phyloP scores from a whole-genome alignment of 2,329 filamentous ascomycete species.

The Trichoderma sp. region DNA sequence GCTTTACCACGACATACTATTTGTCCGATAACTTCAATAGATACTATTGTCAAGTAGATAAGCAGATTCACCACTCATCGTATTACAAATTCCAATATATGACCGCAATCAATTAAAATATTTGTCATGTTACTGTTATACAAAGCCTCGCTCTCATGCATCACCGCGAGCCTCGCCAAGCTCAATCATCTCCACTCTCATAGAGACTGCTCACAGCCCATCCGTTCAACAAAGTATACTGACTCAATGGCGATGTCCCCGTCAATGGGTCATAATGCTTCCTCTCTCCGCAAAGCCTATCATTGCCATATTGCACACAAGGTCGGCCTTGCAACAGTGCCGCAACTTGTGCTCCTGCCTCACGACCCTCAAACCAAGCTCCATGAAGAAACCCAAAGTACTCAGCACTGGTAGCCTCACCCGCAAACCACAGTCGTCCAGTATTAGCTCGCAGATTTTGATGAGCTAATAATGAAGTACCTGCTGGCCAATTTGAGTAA shows the following conservation, averaged over 20 bases:
- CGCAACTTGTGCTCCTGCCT: slow-evolving; percentile 48
- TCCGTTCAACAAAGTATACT: slow-evolving; percentile 39
- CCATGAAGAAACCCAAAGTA: slow-evolving; percentile 69
- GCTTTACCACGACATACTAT: background rate
- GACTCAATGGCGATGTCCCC: slow-evolving; percentile 37
- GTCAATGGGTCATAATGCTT: slow-evolving; percentile 28
- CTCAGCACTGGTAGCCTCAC: slow-evolving; percentile 62
- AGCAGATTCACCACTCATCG: background rate
- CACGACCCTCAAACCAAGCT: slow-evolving; percentile 58
- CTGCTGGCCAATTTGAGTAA: slow-evolving; percentile 68
- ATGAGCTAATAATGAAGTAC: slow-evolving; percentile 64
- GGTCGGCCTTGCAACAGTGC: slow-evolving; percentile 25
- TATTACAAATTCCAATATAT: background rate
- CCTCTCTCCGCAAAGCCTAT: slow-evolving; percentile 26
- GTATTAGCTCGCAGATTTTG: slow-evolving; percentile 69
- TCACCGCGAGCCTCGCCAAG: background rate
- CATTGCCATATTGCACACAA: slow-evolving; percentile 24
- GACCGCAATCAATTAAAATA: no score
- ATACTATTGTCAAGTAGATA: background rate
- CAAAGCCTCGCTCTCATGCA: background rate
- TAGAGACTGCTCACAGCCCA: slow-evolving; percentile 41
- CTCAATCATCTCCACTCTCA: slow-evolving; percentile 2
- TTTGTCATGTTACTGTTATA: background rate
- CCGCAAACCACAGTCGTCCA: slow-evolving; percentile 63
- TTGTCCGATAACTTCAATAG: background rate